Conservation (phyloP, 371 early-diverging fungal genomes). For the Mucor indicus region DNA sequence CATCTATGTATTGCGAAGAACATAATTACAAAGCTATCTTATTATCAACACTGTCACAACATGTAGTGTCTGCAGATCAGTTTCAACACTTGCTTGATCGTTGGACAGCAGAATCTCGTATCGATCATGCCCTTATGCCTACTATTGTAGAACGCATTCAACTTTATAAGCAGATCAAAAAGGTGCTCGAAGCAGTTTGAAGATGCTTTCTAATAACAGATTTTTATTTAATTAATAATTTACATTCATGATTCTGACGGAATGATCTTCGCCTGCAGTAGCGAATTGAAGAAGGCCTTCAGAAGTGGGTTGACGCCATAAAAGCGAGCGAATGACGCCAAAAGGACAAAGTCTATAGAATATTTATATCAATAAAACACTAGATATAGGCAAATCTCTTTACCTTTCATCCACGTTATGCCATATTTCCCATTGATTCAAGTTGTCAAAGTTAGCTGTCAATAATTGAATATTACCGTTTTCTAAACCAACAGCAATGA, state of each 20-base stretch:
- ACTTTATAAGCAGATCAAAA: slow-evolving; percentile 22
- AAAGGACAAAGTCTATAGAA: slow-evolving; percentile 53
- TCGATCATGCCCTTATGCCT: slow-evolving; percentile 8
- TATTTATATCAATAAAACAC: neutral
- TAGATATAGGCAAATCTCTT: neutral
- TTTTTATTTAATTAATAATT: slow-evolving; percentile 18
- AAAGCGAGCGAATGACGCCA: slow-evolving; percentile 61
- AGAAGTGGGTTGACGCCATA: slow-evolving; percentile 51
- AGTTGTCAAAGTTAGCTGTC: slow-evolving; percentile 9
- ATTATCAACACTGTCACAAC: slow-evolving; percentile 1
- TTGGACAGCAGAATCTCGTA: slow-evolving; percentile 17
- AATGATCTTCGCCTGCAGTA: slow-evolving; percentile 71
- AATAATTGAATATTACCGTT: slow-evolving; percentile 69
- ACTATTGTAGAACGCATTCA: slow-evolving; percentile 20
- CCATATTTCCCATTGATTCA: slow-evolving; percentile 41
- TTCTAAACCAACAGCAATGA: slow-evolving; percentile 83
- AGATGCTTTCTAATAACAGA: neutral
- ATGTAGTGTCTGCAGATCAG: slow-evolving; percentile 2
- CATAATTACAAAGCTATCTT: slow-evolving; percentile 12
- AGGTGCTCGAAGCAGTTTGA: slow-evolving; percentile 15
- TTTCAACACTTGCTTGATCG: slow-evolving; percentile 7
- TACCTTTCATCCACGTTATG: slow-evolving; percentile 49
- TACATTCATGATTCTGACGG: slow-evolving; percentile 67
- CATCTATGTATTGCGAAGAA: slow-evolving; percentile 16
- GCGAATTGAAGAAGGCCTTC: slow-evolving; percentile 53